These are phyloP conservation scores for Backusella tuberculispora DNA, from an alignment of 192 early-diverging fungal genomes.

Conservation along the genomic window DNA sequence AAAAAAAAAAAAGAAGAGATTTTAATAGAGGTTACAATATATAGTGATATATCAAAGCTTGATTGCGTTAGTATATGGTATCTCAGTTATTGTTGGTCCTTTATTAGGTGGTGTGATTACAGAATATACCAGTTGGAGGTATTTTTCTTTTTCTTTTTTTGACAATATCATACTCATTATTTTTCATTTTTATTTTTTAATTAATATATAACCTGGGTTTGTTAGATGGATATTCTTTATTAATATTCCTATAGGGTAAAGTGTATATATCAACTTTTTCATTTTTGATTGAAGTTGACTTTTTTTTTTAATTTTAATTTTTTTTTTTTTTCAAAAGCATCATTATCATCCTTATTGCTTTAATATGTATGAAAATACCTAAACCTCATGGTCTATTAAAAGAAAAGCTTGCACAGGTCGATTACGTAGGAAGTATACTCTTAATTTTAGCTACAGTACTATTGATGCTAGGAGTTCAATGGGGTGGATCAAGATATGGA, in stretches of 20 bases:
- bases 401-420: conserved; percentile 60
- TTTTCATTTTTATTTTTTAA: neutral
- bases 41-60: conserved; percentile 48
- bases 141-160: neutral
- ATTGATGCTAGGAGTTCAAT: conserved; percentile 71
- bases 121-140: conserved; percentile 58
- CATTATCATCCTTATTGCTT: conserved; percentile 44
- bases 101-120: conserved; percentile 63
- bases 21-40: too few relatives aligned
- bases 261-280: conserved; percentile 11
- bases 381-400: conserved; percentile 44
- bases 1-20: neutral
- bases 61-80: conserved; percentile 58
- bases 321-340: conserved; percentile 37
- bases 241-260: conserved; percentile 60
- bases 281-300: too few relatives aligned
- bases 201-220: neutral
- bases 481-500: conserved; percentile 61
- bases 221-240: conserved; percentile 61
- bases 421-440: conserved; percentile 53
- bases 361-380: conserved; percentile 60
- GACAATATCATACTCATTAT: too few relatives aligned
- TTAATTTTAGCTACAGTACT: conserved; percentile 54
- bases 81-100: conserved; percentile 59
- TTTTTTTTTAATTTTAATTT: too few relatives aligned